phyloP scores from a whole-genome alignment of 257 asterid genomes.

The Nicotiana benthamiana region DNA sequence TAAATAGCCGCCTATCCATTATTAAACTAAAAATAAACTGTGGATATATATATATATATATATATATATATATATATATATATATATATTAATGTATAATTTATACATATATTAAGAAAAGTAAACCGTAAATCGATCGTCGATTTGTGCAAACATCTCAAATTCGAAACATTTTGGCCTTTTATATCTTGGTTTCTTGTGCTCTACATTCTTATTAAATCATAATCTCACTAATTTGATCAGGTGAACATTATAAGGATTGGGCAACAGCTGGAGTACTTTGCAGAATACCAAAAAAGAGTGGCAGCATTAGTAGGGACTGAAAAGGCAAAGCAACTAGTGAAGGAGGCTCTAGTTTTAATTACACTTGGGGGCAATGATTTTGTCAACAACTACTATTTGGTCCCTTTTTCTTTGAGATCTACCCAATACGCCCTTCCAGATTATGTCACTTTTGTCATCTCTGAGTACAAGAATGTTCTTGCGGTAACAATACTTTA shows the following conservation, averaged over 20 bases:
- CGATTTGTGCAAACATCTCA: no score
- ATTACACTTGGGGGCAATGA: constrained; percentile 88
- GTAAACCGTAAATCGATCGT: no score
- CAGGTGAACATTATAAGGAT: constrained; percentile 73
- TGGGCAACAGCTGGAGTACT: constrained; percentile 42
- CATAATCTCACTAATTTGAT: background rate
- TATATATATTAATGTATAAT: no score
- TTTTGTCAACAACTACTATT: constrained; percentile 77
- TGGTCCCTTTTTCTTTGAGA: constrained; percentile 57
- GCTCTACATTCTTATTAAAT: background rate
- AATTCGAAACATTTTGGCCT: background rate
- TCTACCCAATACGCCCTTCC: constrained; percentile 51
- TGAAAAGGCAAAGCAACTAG: constrained; percentile 26
- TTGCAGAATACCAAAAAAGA: constrained; percentile 48
- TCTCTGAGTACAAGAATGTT: constrained; percentile 59
- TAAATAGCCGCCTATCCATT: no score
- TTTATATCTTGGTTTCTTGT: background rate
- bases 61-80: no score
- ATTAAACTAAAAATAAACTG: no score
- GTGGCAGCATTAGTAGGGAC: constrained; percentile 38
- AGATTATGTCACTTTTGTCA: constrained; percentile 39
- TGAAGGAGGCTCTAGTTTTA: constrained; percentile 45
- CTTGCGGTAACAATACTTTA: constrained; percentile 31
- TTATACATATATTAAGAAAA: no score
- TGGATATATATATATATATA: no score